Percentiles rank a stretch among this genome's conserved stretches.
These are phyloP conservation scores for Eremomyces bilateralis DNA, from an alignment of 495 filamentous ascomycete species.

Conservation along the genomic window DNA sequence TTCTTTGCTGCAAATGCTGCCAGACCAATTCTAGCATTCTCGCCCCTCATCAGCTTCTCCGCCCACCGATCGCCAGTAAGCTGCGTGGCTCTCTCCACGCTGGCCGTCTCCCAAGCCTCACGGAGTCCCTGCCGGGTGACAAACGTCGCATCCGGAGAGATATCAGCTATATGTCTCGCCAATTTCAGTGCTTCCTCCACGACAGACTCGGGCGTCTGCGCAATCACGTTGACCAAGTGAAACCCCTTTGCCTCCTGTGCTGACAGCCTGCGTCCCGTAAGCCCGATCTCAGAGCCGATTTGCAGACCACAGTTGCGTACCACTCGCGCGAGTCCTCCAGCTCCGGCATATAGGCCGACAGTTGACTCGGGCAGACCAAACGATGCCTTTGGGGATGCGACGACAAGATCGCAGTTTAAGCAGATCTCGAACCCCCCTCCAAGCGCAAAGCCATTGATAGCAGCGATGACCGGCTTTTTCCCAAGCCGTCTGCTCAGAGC, in stretches of 20 bases:
- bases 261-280: constrained; percentile 10
- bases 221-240: constrained; percentile 12
- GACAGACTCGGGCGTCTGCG: constrained; percentile 8
- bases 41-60: constrained; percentile 7
- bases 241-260: constrained; percentile 11
- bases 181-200: constrained; percentile 13
- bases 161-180: constrained; percentile 10
- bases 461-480: constrained; percentile 16
- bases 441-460: constrained; percentile 16
- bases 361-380: constrained; percentile 15
- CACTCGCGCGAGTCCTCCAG: constrained; percentile 13
- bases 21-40: constrained; percentile 14
- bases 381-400: constrained; percentile 12
- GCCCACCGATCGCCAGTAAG: constrained; percentile 10
- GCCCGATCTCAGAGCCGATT: constrained; percentile 13
- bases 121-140: constrained; percentile 12
- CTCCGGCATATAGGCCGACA: constrained; percentile 14
- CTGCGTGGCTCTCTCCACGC: constrained; percentile 13
- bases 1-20: constrained; percentile 14
- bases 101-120: constrained; percentile 12
- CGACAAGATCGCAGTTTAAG: constrained; percentile 14
- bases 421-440: constrained; percentile 17
- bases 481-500: constrained; percentile 12
- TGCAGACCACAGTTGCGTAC: constrained; percentile 13
- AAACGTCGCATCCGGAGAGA: constrained; percentile 13